A percentile compares a stretch with the other conserved stretches of the same genome.
Conservation (phyloP, 495 filamentous ascomycete genomes). For the Penicillium verhagenii region DNA sequence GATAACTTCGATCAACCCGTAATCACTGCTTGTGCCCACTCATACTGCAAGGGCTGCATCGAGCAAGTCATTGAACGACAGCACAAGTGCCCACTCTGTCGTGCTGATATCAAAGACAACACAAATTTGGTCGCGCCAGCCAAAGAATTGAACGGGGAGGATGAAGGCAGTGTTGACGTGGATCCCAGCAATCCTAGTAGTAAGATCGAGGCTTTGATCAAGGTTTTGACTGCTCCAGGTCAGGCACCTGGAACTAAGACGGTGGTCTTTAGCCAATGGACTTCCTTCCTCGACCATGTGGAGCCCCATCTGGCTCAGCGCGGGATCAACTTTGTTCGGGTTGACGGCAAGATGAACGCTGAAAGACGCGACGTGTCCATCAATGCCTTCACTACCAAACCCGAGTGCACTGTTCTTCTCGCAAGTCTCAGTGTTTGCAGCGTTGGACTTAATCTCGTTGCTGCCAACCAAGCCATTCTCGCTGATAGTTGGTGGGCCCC, state of each 20-base stretch:
- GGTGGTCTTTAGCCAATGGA: constrained; percentile 94
- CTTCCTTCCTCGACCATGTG: constrained; percentile 79
- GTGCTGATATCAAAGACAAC: constrained; percentile 61
- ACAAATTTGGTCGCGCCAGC: constrained; percentile 66
- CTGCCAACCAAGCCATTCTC: constrained; percentile 83
- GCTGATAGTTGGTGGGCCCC: constrained; percentile 92
- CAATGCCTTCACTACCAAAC: constrained; percentile 61
- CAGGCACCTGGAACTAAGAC: constrained; percentile 72
- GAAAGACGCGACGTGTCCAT: constrained; percentile 68
- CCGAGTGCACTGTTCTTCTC: constrained; percentile 73
- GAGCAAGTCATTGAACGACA: constrained; percentile 75
- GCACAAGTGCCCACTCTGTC: constrained; percentile 86
- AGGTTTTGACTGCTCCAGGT: constrained; percentile 71
- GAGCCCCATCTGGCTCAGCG: constrained; percentile 63
- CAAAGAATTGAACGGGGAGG: constrained; percentile 51
- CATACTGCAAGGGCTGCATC: constrained; percentile 76
- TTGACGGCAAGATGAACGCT: constrained; percentile 81
- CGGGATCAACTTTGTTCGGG: constrained; percentile 65
- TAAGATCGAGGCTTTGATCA: constrained; percentile 80
- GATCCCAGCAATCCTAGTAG: constrained; percentile 68
- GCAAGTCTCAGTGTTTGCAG: constrained; percentile 79
- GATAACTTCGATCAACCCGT: constrained; percentile 72
- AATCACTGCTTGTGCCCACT: constrained; percentile 86
- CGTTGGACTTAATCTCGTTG: constrained; percentile 86
- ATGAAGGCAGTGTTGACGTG: constrained; percentile 42